These are phyloP conservation scores for Phytophthora capsici DNA, from an alignment of 352 stramenopile species.

Conservation along the genomic window DNA sequence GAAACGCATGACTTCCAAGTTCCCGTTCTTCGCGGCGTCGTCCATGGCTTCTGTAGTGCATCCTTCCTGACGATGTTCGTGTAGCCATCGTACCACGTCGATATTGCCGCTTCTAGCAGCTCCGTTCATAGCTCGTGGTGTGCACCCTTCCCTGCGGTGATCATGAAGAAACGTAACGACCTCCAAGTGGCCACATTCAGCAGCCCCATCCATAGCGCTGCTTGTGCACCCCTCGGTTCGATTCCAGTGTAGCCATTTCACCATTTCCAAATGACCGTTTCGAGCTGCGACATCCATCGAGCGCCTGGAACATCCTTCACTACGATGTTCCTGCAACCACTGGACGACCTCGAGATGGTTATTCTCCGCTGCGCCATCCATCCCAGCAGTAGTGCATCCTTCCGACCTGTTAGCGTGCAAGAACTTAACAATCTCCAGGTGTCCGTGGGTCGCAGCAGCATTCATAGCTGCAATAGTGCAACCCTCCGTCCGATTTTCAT, in stretches of 20 bases:
- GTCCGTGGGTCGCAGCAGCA: conserved; percentile 34
- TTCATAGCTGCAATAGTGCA: conserved; percentile 39
- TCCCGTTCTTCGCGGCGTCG: conserved; percentile 27
- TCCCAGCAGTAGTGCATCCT: conserved; percentile 39
- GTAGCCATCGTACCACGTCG: conserved; percentile 37
- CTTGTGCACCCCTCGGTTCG: conserved; percentile 33
- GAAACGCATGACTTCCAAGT: conserved; percentile 40
- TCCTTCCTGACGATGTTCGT: conserved; percentile 38
- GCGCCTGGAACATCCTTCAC: conserved; percentile 38
- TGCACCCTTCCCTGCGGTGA: conserved; percentile 27
- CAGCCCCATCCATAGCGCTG: conserved; percentile 41
- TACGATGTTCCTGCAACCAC: conserved; percentile 39
- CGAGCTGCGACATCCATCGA: conserved; percentile 34
- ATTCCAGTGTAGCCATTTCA: conserved; percentile 38
- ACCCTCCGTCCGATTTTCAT: conserved; percentile 32
- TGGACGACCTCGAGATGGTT: conserved; percentile 42
- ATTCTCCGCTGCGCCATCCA: conserved; percentile 43
- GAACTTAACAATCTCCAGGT: conserved; percentile 41
- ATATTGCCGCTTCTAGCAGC: conserved; percentile 38
- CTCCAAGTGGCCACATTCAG: conserved; percentile 31
- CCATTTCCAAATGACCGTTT: conserved; percentile 33
- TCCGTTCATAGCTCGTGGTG: conserved; percentile 39
- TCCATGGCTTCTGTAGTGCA: conserved; percentile 45
- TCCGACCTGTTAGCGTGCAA: conserved; percentile 39
- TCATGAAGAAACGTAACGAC: conserved; percentile 35